Percentiles rank a stretch among this genome's conserved stretches.
Evolutionary conservation across 2,329 filamentous ascomycete species (phyloP).

Genomic region (Botrytis fabae): DNA sequence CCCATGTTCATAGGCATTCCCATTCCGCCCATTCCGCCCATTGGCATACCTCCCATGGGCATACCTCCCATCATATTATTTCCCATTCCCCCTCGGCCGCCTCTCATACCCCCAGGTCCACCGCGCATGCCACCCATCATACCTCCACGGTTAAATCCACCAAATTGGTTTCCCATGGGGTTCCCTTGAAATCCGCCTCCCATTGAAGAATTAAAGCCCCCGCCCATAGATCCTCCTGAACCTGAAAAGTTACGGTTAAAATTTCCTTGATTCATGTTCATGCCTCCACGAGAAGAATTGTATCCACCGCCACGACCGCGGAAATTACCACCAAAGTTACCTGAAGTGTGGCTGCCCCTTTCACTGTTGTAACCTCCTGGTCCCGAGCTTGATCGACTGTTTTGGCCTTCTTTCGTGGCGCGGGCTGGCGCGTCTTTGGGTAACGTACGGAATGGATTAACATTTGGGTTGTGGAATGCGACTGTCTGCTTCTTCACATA

Average conservation of each 20-base stretch:
- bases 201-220: conserved; percentile 46
- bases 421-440: conserved; percentile 83
- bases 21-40: conserved; percentile 50
- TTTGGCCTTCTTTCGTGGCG: conserved; percentile 59
- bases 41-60: conserved; percentile 56
- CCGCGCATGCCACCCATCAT: conserved; percentile 54
- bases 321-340: conserved; percentile 45
- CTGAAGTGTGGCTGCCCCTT: conserved; percentile 40
- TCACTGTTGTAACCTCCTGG: conserved; percentile 52
- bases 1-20: conserved; percentile 47
- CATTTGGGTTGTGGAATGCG: conserved; percentile 71
- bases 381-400: conserved; percentile 52
- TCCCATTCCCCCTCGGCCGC: conserved; percentile 54
- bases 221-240: conserved; percentile 48
- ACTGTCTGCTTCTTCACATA: conserved; percentile 66
- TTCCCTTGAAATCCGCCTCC: conserved; percentile 52
- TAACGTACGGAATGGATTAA: conserved; percentile 87
- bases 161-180: conserved; percentile 47
- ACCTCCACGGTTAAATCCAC: conserved; percentile 54
- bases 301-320: conserved; percentile 52
- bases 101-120: conserved; percentile 58
- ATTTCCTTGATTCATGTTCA: conserved; percentile 53
- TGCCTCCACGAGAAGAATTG: conserved; percentile 43
- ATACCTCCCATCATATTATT: conserved; percentile 48
- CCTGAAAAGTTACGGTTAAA: conserved; percentile 53